phyloP scores from a whole-genome alignment of 139 green algal genomes.

The Marvania coccoides region DNA sequence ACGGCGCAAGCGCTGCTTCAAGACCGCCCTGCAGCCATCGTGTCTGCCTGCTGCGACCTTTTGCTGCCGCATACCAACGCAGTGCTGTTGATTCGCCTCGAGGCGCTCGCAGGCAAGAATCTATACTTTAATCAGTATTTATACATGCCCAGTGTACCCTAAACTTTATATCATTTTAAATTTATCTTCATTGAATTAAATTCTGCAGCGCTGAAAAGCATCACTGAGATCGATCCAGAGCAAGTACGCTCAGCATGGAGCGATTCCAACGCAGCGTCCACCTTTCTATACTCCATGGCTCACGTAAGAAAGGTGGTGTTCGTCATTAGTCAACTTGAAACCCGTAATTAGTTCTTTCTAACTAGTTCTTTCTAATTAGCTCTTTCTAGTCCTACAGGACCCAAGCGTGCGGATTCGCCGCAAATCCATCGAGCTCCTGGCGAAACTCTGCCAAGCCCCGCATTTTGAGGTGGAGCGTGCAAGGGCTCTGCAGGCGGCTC shows the following conservation, averaged over 20 bases:
- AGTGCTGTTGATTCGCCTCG: background rate
- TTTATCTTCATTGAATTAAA: background rate
- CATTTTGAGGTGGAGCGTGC: background rate
- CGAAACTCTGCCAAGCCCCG: background rate
- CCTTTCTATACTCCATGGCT: too few relatives aligned
- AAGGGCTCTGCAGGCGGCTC: background rate
- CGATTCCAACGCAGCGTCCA: too few relatives aligned
- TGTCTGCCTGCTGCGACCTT: slow-evolving; percentile 13
- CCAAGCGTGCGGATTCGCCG: background rate
- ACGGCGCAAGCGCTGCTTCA: background rate
- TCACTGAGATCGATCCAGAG: too few relatives aligned
- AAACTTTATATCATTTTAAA: background rate
- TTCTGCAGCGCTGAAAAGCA: background rate
- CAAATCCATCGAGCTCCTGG: background rate
- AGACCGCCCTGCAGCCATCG: background rate
- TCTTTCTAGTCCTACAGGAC: background rate
- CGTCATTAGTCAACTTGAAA: too few relatives aligned
- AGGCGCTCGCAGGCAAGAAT: slow-evolving; percentile 2
- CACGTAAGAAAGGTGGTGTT: too few relatives aligned
- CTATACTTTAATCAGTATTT: background rate
- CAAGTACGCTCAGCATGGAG: too few relatives aligned
- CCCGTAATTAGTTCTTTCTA: too few relatives aligned
- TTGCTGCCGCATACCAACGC: slow-evolving; percentile 6
- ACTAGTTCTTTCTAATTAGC: too few relatives aligned
- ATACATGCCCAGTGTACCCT: too few relatives aligned